Evolutionary conservation across 495 filamentous ascomycete species (phyloP).

Genomic region (Aspergillus mulundensis): DNA sequence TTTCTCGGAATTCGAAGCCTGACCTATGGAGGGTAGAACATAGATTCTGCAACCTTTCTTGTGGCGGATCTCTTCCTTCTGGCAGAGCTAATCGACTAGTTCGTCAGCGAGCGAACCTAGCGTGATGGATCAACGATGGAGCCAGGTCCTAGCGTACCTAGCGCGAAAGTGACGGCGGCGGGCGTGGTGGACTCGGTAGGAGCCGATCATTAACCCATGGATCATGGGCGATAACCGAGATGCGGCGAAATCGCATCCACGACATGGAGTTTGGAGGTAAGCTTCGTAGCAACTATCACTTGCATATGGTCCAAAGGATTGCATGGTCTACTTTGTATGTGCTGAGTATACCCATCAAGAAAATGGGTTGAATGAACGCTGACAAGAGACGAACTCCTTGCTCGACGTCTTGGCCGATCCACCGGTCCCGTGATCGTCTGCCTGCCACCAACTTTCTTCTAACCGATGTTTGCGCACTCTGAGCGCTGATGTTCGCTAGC

Average conservation of each 20-base stretch:
- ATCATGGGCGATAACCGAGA: background rate
- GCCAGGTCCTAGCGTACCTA: background rate
- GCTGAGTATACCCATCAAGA: too few species aligned
- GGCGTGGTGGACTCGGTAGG: constrained; percentile 3
- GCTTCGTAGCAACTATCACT: too few species aligned
- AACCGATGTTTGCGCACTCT: background rate
- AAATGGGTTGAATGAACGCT: too few species aligned
- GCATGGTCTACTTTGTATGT: too few species aligned
- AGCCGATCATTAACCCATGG: constrained; percentile 15
- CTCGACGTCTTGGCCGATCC: too few species aligned
- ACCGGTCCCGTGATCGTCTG: background rate
- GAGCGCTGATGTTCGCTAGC: background rate
- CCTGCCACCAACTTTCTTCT: background rate
- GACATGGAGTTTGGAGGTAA: background rate
- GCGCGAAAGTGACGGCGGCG: background rate
- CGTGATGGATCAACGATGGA: background rate
- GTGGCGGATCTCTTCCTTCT: background rate
- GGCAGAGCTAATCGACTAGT: background rate
- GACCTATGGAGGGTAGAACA: background rate
- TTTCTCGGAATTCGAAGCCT: background rate
- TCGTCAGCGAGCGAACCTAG: constrained; percentile 4
- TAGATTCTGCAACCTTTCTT: too few species aligned
- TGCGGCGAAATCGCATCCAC: too few species aligned
- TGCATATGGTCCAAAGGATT: too few species aligned
- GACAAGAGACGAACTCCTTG: background rate